Evolutionary conservation across 345 rosid genomes (phyloP), one percentile per base, ranked within the genome.

Genomic region (Toxicodendron radicans): DNA sequence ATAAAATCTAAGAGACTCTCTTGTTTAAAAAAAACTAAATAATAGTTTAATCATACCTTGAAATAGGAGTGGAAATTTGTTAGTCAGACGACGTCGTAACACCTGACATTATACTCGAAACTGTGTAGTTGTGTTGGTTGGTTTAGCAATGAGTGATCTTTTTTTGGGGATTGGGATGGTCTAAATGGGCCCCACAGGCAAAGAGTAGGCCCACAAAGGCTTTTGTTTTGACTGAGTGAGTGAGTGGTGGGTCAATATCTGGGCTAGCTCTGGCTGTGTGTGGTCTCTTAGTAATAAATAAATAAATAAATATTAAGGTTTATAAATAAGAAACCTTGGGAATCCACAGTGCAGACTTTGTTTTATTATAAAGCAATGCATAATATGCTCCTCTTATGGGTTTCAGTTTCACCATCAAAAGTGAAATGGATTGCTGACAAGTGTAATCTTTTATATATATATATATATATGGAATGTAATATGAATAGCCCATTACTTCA

Each of bases 181-280:
- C 70, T 41, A 35, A 73, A 65, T 76, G 78, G 82, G 82, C 78
- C 78, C 78, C 33, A 30, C 62, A 59, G 78, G 61, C 62, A 45
- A 1, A 35, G 35, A 73, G 61, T 2, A 72, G 83, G 79, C 80
- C 80, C 79, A 70, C 73, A 56, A 33, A 6, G 1, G 43, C 43
- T 38, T 78, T 75, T 79, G 79, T 77, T 71, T 72, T 69, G 66
- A 76, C 73, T 65, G 78, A 60, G 71, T 68, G 87, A 82, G n/a
- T n/a, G n/a, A n/a, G n/a, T n/a, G n/a, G n/a, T 80, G 71, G 72
- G 88, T 85, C 88, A 82, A 85, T 84, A 80, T 78, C 79, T 73
- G 71, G 65, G 65, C 6, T 52, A 38, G 17, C 32, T 13, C 20
- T 10, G 33, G 13, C n/a, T n/a, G n/a, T n/a, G n/a, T n/a, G n/a